These are phyloP conservation scores for Primulina eburnea DNA, from an alignment of 257 asterid species.

Conservation along the genomic window DNA sequence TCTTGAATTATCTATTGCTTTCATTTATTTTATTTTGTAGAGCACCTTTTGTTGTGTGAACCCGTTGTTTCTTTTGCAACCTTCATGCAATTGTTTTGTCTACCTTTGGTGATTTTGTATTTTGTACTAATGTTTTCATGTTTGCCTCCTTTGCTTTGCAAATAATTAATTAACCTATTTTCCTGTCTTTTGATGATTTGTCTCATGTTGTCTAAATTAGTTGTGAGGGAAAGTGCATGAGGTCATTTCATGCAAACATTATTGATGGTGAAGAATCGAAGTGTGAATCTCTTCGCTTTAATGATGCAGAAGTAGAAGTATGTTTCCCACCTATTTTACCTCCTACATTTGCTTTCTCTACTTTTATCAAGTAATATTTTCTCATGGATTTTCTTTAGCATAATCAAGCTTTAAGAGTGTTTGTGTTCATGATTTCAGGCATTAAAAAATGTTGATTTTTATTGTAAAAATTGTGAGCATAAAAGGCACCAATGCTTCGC, in stretches of 20 bases:
- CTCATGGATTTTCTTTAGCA: constrained; percentile 19
- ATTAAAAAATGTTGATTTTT: constrained; percentile 37
- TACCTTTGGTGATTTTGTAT: background rate
- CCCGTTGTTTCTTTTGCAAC: background rate
- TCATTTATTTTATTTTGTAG: background rate
- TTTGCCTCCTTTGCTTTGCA: background rate
- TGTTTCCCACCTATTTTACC: constrained; percentile 19
- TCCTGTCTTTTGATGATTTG: constrained; percentile 2
- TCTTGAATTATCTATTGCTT: background rate
- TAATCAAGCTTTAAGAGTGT: constrained; percentile 19
- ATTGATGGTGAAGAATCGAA: constrained; percentile 56
- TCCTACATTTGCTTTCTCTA: background rate
- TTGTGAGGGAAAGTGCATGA: constrained; percentile 87
- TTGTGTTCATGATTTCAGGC: constrained; percentile 37
- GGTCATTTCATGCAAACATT: constrained; percentile 77
- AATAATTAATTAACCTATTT: constrained; percentile 14
- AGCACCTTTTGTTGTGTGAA: background rate
- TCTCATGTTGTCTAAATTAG: constrained; percentile 33
- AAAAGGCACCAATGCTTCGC: constrained; percentile 79
- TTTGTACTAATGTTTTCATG: background rate
- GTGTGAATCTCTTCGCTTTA: constrained; percentile 61
- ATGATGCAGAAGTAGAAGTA: constrained; percentile 52
- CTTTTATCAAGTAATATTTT: constrained; percentile 5
- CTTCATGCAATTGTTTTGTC: background rate
- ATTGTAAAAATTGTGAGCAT: constrained; percentile 70